Evolutionary conservation across 495 filamentous ascomycete species (phyloP).

Genomic region (Aspergillus diversus): DNA sequence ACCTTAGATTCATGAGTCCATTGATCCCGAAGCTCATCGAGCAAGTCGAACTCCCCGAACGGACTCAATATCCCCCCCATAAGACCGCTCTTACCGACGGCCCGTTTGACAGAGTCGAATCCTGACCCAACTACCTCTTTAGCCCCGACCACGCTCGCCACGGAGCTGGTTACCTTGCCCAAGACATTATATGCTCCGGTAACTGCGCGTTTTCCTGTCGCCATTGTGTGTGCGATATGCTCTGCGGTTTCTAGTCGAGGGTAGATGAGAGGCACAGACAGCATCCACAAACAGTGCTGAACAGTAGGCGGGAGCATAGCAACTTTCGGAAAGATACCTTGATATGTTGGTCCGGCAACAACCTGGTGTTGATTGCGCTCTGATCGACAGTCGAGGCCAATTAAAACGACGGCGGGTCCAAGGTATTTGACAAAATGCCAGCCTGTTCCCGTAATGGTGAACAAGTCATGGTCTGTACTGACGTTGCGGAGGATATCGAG

Average conservation of each 20-base stretch:
- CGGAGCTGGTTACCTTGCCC: conserved; percentile 90
- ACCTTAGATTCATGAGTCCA: conserved; percentile 98
- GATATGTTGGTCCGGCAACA: conserved; percentile 94
- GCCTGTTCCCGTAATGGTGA: conserved; percentile 94
- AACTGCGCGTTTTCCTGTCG: conserved; percentile 94
- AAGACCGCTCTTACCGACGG: conserved; percentile 89
- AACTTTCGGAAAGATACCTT: conserved; percentile 94
- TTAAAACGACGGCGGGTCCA: conserved; percentile 85
- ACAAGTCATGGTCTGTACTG: conserved; percentile 83
- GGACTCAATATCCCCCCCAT: conserved; percentile 95
- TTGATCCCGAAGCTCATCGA: conserved; percentile 91
- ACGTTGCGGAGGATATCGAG: conserved; percentile 89
- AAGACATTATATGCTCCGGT: conserved; percentile 94
- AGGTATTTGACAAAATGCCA: conserved; percentile 99
- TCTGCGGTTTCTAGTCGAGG: conserved; percentile 90
- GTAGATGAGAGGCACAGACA: conserved; percentile 88
- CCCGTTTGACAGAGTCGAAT: conserved; percentile 92
- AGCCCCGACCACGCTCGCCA: conserved; percentile 91
- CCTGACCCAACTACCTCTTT: conserved; percentile 89
- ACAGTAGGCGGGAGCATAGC: conserved; percentile 89
- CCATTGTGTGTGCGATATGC: conserved; percentile 82
- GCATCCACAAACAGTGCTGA: conserved; percentile 95
- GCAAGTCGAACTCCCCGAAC: conserved; percentile 94
- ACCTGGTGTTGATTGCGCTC: conserved; percentile 91
- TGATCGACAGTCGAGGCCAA: conserved; percentile 88